Percentiles rank a stretch among this genome's conserved stretches.
phyloP scores from a whole-genome alignment of 805 yeast genomes.

The Cyberlindnera nakhonratchasimensis region DNA sequence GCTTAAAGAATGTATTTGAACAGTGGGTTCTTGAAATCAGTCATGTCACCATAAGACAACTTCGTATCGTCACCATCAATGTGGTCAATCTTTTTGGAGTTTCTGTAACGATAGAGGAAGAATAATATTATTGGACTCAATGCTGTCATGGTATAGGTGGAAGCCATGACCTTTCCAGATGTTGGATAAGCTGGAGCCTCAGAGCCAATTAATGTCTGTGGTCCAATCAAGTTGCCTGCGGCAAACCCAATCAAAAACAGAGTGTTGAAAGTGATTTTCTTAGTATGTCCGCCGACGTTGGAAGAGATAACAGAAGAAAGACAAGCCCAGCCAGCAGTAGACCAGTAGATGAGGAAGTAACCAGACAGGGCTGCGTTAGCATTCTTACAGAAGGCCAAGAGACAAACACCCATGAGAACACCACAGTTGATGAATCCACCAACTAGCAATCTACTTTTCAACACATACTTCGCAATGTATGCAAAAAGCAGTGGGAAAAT shows the following conservation, averaged over 20 bases:
- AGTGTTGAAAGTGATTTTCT: constrained; percentile 9
- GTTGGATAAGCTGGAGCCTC: constrained; percentile 54
- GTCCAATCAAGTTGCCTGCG: constrained; percentile 49
- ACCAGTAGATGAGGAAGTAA: constrained; percentile 27
- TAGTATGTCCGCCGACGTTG: constrained; percentile 16
- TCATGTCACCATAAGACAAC: constrained; percentile 38
- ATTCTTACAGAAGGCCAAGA: constrained; percentile 36
- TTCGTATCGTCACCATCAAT: constrained; percentile 11
- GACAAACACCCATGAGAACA: constrained; percentile 4
- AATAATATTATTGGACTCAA: constrained; percentile 6
- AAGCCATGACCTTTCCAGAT: constrained; percentile 9
- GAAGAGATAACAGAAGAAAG: constrained; percentile 21
- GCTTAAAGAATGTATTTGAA: constrained; percentile 32
- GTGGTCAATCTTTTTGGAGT: constrained; percentile 2
- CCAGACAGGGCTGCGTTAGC: constrained; percentile 29
- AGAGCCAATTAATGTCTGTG: constrained; percentile 58
- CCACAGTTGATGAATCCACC: constrained; percentile 6
- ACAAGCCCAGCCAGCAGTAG: constrained; percentile 20
- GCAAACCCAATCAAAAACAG: constrained; percentile 13
- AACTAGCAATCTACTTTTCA: constrained; percentile 4
- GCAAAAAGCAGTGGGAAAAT: constrained; percentile 16
- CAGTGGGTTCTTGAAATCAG: constrained; percentile 32
- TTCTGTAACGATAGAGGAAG: constrained; percentile 9
- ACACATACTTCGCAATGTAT: constrained; percentile 7
- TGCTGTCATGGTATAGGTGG: constrained; percentile 6